Evolutionary conservation across 2,329 filamentous ascomycete genomes (phyloP), one percentile per base, ranked within the genome.

Genomic region (Raffaelea arxii): DNA sequence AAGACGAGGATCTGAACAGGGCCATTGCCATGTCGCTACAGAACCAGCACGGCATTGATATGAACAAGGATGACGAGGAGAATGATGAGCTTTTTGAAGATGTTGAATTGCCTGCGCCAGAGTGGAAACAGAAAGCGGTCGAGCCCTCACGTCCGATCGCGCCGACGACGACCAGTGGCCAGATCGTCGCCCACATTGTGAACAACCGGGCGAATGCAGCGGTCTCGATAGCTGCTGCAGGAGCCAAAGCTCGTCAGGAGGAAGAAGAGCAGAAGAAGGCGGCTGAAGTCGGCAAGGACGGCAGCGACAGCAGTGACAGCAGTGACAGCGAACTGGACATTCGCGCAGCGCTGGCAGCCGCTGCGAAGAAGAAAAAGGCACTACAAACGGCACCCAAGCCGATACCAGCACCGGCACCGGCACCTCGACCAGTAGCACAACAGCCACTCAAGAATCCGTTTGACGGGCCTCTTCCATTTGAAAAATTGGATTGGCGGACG

Each of bases 21-120:
- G 90, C 91, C 12, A 95, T 97, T 57, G 84, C 85, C 2, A 72
- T 97, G 63, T 97, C 91, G 5, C 66, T 97, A 32, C 76, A 82
- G 54, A 82, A 70, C n/a, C 74, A 82, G 41, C 70, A 80, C 49
- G 66, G 63, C 1, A 51, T 63, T 51, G 61, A 37, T 46, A 51
- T 57, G 14, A 50, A 57, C 27, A 56, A 59, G 9, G 61, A 65
- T 9, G 66, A 70, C 3, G 62, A 67, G 5, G 59, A 60, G 6
- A 57, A 63, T 1, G 35, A 45, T 3, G 62, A 65, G 2, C 60
- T 71, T 4, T 69, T 77, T 11, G 73, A 76, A 49, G 75, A 79
- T 49, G 64, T 74, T 5, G 75, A 79, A 48, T 64, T 74, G 4
- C 62, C 68, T 1, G 63, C 66, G 25, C 78, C 77, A 0, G 62